phyloP scores from a whole-genome alignment of 2,329 filamentous ascomycete genomes.

The Colletotrichum salicis region DNA sequence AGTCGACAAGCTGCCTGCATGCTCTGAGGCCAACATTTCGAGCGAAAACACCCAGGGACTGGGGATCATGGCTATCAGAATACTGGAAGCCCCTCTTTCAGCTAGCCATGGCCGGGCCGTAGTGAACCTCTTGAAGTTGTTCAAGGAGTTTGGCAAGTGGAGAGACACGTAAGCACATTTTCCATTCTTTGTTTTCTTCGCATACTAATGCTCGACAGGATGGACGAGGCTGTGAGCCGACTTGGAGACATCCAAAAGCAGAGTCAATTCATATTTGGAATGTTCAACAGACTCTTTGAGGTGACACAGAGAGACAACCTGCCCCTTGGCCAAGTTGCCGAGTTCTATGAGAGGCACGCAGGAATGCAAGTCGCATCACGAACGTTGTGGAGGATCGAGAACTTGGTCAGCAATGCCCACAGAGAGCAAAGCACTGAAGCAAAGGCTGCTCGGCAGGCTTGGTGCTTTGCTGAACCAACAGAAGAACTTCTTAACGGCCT shows the following conservation, averaged over 20 bases:
- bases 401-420: slow-evolving; percentile 9
- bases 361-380: not conserved
- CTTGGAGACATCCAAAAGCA: not conserved
- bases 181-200: too few relatives aligned
- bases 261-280: slow-evolving; percentile 13
- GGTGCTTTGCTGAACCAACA: slow-evolving; percentile 14
- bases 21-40: not conserved
- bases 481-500: not conserved
- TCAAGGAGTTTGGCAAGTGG: slow-evolving; percentile 12
- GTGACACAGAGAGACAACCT: not conserved
- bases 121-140: slow-evolving; percentile 18
- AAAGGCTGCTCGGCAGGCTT: slow-evolving; percentile 19
- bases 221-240: not conserved
- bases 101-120: slow-evolving; percentile 26
- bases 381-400: not conserved
- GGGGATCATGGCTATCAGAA: not conserved
- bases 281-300: slow-evolving; percentile 28
- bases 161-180: slow-evolving; percentile 1
- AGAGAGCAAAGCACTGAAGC: slow-evolving; percentile 21
- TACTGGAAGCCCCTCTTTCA: not conserved
- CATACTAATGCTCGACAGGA: slow-evolving; percentile 1
- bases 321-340: slow-evolving; percentile 11
- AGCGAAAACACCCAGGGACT: not conserved
- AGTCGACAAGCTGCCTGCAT: slow-evolving; percentile 15
- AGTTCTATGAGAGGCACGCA: slow-evolving; percentile 7